A percentile compares a stretch with the other conserved stretches of the same genome.
Conservation (phyloP, 345 rosid species). For the Aegle marmelos region DNA sequence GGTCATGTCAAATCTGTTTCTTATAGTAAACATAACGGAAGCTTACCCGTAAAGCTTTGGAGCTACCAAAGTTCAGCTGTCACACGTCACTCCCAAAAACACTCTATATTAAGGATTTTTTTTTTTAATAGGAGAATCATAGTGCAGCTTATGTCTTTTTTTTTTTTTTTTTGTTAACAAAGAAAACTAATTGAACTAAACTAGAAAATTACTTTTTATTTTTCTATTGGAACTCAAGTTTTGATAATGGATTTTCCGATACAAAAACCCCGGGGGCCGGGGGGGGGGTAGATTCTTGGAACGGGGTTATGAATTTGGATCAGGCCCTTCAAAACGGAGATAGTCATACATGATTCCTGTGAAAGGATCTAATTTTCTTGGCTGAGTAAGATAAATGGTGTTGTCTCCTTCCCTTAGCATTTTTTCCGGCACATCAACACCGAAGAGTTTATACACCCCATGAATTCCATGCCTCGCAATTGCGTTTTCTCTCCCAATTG, state of each 20-base stretch:
- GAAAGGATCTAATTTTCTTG: conserved; percentile 45
- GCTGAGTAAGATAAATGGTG: conserved; percentile 67
- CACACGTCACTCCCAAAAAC: no score
- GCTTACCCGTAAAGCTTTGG: no score
- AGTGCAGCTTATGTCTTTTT: no score
- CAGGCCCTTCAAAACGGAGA: conserved; percentile 75
- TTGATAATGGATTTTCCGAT: not conserved
- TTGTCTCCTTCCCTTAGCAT: conserved; percentile 59
- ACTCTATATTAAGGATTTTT: no score
- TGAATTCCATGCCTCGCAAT: conserved; percentile 90
- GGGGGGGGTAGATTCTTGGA: no score
- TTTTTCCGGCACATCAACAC: conserved; percentile 50
- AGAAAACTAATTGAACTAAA: not conserved
- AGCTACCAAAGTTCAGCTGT: no score
- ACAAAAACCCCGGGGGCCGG: no score
- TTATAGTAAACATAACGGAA: no score
- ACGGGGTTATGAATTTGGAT: not conserved
- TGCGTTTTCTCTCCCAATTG: conserved; percentile 81
- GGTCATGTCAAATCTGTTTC: no score
- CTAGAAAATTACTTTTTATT: not conserved
- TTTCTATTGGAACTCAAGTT: not conserved
- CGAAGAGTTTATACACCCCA: conserved; percentile 66
- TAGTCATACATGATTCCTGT: conserved; percentile 85
- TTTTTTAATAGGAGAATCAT: no score
- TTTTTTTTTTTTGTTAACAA: no score